phyloP scores from a whole-genome alignment of 2,329 filamentous ascomycete species.

The Stromatinia cepivora region DNA sequence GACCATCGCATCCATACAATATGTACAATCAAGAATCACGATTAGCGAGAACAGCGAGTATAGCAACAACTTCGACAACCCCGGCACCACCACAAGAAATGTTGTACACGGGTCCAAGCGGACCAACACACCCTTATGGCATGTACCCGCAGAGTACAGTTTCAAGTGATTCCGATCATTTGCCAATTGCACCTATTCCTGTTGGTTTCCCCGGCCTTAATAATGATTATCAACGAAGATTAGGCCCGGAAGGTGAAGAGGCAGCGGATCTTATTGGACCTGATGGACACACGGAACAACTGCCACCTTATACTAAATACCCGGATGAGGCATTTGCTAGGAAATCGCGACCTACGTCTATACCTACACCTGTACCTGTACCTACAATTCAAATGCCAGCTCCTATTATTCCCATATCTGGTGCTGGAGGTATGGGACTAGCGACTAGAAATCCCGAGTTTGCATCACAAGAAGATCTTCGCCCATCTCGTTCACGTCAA shows the following conservation, averaged over 20 bases:
- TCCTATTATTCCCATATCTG: slow-evolving; percentile 36
- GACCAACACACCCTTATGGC: slow-evolving; percentile 80
- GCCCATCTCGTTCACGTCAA: slow-evolving; percentile 50
- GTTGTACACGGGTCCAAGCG: slow-evolving; percentile 60
- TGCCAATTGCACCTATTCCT: slow-evolving; percentile 50
- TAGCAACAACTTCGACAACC: slow-evolving; percentile 70
- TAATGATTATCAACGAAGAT: slow-evolving; percentile 67
- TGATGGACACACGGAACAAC: slow-evolving; percentile 84
- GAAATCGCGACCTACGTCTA: slow-evolving; percentile 47
- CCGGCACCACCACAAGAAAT: slow-evolving; percentile 54
- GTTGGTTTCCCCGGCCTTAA: slow-evolving; percentile 71
- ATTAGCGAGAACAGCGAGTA: slow-evolving; percentile 55
- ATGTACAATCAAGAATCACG: slow-evolving; percentile 80
- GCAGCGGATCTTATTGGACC: slow-evolving; percentile 83
- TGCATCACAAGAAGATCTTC: slow-evolving; percentile 57
- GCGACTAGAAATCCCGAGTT: slow-evolving; percentile 64
- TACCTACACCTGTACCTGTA: slow-evolving; percentile 23
- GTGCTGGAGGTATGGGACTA: slow-evolving; percentile 62
- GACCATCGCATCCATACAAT: slow-evolving; percentile 80
- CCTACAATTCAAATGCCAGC: slow-evolving; percentile 33
- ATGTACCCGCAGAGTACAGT: slow-evolving; percentile 82
- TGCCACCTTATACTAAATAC: slow-evolving; percentile 89
- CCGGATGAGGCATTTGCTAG: slow-evolving; percentile 68
- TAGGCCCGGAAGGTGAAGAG: slow-evolving; percentile 82
- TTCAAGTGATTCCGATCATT: slow-evolving; percentile 45